Percentiles rank a stretch among this genome's conserved stretches.
Conservation (phyloP, 345 rosid species). For the Durio zibethinus region DNA sequence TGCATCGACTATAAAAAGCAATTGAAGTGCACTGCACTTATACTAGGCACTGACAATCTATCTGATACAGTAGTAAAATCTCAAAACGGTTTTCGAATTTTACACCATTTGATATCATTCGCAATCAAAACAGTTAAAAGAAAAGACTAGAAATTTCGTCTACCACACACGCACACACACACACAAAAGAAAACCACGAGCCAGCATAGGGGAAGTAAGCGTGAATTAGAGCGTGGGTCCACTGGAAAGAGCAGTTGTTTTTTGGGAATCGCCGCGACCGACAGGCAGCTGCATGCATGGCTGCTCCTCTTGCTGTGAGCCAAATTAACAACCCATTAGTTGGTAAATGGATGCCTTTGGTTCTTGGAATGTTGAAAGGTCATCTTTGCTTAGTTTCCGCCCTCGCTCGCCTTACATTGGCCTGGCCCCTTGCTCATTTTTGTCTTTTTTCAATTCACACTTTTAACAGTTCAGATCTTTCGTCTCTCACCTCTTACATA, state of each 20-base stretch:
- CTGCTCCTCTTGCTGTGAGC: conserved; percentile 17
- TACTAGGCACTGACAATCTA: neutral
- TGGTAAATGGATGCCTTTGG: neutral
- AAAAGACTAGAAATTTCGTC: neutral
- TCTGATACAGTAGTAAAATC: neutral
- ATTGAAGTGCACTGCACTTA: neutral
- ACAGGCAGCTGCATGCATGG: neutral
- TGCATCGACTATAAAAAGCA: neutral
- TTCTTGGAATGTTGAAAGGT: conserved; percentile 26
- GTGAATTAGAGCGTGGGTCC: conserved; percentile 2
- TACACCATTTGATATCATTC: too few species aligned
- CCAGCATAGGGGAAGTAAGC: neutral
- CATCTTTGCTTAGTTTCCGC: conserved; percentile 16
- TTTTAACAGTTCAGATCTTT: neutral
- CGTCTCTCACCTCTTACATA: neutral
- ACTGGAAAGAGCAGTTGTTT: neutral
- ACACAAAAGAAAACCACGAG: neutral
- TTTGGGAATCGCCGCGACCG: conserved; percentile 23
- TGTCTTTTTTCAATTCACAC: neutral
- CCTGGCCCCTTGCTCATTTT: neutral
- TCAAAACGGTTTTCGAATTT: neutral
- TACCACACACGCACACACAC: neutral
- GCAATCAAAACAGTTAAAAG: too few species aligned
- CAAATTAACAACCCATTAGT: neutral
- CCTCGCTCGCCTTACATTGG: neutral